Evolutionary conservation across 2,329 filamentous ascomycete species (phyloP).

Genomic region (Fusarium sp.): DNA sequence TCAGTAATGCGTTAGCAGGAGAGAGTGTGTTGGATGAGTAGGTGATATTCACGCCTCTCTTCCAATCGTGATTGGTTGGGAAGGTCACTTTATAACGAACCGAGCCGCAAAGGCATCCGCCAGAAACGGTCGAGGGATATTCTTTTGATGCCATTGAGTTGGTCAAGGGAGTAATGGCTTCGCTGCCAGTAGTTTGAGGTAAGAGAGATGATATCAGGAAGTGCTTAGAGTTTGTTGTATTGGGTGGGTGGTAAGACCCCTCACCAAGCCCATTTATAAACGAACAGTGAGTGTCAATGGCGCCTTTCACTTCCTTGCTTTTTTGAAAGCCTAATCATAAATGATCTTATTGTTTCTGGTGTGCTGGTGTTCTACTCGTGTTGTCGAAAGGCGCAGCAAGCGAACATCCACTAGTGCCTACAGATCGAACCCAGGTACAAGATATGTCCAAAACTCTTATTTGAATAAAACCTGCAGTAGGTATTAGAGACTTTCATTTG

Average conservation of each 20-base stretch:
- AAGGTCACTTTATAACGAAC: conserved; percentile 63
- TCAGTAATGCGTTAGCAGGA: not conserved
- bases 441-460: not conserved
- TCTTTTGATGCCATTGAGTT: conserved; percentile 36
- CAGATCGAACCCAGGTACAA: conserved; percentile 2
- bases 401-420: not conserved
- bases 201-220: conserved; percentile 1
- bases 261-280: conserved; percentile 32
- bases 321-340: not conserved
- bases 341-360: conserved; percentile 2
- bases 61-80: conserved; percentile 58
- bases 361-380: conserved; percentile 24
- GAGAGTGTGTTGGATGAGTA: not conserved
- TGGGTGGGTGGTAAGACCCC: not conserved
- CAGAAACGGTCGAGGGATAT: conserved; percentile 55
- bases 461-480: not conserved
- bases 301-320: conserved; percentile 41
- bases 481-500: not conserved
- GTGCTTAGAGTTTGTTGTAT: conserved; percentile 6
- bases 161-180: not conserved
- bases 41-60: conserved; percentile 45
- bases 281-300: conserved; percentile 41
- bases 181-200: not conserved
- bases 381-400: conserved; percentile 13
- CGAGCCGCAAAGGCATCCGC: conserved; percentile 63